Percentiles rank a stretch among this genome's conserved stretches.
These are phyloP conservation scores for Aspergillus sp. DNA, from an alignment of 2,329 filamentous ascomycete species.

Conservation along the genomic window DNA sequence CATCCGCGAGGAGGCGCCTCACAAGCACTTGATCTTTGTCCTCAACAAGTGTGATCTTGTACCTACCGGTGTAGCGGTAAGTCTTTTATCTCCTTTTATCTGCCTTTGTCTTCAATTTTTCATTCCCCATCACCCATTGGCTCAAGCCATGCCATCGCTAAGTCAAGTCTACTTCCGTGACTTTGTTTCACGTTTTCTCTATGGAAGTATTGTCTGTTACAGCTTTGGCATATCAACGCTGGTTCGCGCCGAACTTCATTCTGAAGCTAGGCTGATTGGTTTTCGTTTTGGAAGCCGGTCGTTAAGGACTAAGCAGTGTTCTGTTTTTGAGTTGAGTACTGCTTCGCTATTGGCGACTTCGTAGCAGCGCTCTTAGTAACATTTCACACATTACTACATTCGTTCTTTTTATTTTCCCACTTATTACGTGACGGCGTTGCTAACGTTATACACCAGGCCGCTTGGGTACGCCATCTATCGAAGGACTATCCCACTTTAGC, in stretches of 20 bases:
- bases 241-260: slow-evolving; percentile 66
- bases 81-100: slow-evolving; percentile 45
- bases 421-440: slow-evolving; percentile 25
- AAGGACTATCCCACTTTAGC: slow-evolving; percentile 92
- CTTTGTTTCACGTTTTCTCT: slow-evolving; percentile 50
- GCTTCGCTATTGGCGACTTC: slow-evolving; percentile 62
- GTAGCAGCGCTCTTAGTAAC: slow-evolving; percentile 97
- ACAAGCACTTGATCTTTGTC: slow-evolving; percentile 91
- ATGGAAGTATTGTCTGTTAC: slow-evolving; percentile 95
- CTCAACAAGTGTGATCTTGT: slow-evolving; percentile 92
- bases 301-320: slow-evolving; percentile 74
- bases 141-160: slow-evolving; percentile 61
- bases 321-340: slow-evolving; percentile 96
- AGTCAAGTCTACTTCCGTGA: slow-evolving; percentile 80
- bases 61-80: slow-evolving; percentile 90
- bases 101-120: neutral
- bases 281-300: slow-evolving; percentile 88
- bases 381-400: slow-evolving; percentile 74
- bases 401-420: slow-evolving; percentile 41
- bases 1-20: slow-evolving; percentile 85
- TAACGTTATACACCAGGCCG: slow-evolving; percentile 62
- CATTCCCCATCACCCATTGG: slow-evolving; percentile 10
- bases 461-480: slow-evolving; percentile 85
- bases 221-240: slow-evolving; percentile 93
- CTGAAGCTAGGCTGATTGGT: slow-evolving; percentile 67